Percentiles rank a stretch among this genome's conserved stretches.
Conservation (phyloP, 768 basidiomycete genomes). For the Lactarius tabidus region DNA sequence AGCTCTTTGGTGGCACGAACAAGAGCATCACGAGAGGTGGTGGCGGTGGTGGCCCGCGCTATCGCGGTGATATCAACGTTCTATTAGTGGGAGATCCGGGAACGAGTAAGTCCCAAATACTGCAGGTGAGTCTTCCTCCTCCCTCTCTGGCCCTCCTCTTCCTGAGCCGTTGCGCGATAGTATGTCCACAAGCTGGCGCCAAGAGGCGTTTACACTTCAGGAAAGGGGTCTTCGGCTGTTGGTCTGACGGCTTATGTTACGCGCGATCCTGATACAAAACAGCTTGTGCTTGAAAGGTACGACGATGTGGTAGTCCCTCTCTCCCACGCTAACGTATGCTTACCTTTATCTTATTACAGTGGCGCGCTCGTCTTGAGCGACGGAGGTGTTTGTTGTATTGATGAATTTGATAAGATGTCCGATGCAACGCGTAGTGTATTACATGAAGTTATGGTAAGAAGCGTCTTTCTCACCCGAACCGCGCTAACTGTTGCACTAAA, state of each 20-base stretch:
- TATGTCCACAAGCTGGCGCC: constrained; percentile 99
- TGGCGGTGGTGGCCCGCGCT: constrained; percentile 92
- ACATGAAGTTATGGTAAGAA: constrained; percentile 92
- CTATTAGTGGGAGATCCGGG: constrained; percentile 97
- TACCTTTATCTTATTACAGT: constrained; percentile 38
- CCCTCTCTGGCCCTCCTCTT: neutral
- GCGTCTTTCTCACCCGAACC: neutral
- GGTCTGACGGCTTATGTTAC: constrained; percentile 99
- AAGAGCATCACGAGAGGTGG: constrained; percentile 92
- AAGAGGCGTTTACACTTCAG: constrained; percentile 94
- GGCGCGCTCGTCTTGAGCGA: constrained; percentile 93
- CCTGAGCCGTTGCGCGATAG: constrained; percentile 39
- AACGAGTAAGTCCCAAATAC: constrained; percentile 92
- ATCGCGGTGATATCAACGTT: constrained; percentile 97
- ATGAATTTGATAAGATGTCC: constrained; percentile 99
- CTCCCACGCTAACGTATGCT: neutral
- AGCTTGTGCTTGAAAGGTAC: constrained; percentile 93
- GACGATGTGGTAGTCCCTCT: constrained; percentile 19
- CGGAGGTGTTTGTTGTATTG: constrained; percentile 97
- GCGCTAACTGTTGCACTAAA: constrained; percentile 31
- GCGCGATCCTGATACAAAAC: constrained; percentile 96
- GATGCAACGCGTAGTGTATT: constrained; percentile 95
- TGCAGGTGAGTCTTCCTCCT: constrained; percentile 54
- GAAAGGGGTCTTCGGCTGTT: constrained; percentile 97
- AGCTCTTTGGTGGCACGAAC: constrained; percentile 97